Evolutionary conservation across 805 yeast genomes (phyloP), one percentile per base, ranked within the genome.

Genomic region (Yarrowia sp.): DNA sequence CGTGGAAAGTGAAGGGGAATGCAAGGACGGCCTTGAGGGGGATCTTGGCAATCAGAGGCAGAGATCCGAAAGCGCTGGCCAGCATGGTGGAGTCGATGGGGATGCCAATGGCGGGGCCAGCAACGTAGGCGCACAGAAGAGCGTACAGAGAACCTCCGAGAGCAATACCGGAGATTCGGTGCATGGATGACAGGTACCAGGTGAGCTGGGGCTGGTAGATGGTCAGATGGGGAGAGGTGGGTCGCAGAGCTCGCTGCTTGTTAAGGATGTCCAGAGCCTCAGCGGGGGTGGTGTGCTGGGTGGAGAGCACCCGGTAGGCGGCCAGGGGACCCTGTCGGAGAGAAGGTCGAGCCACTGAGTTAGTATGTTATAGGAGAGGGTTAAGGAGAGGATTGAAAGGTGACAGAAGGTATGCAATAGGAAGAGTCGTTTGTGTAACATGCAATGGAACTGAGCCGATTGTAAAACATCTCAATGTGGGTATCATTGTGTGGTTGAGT

Each of bases 171-270:
- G 95, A 84, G 72, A 93, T 78, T 82, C 99, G 87, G 79, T 93
- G 98, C 68, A 88, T 76, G 28, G 87, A 80, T 5, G 98, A 92
- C 74, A 95, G 75, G 67, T 84, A 78, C 89, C 88, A 84, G 28
- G 98, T 90, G 69, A 93, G 75, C 80, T 95, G 98, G 48, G 96
- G 96, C 80, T 92, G 83, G 81, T 93, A 93, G 74, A 95, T 92
- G 67, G 86, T 79, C 74, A 93, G 81, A 76, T 93, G 96, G 65
- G 98, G 98, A 35, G 97, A 91, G 14, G 84, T 78, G 38, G 98
- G 98, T 79, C 99, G 87, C 79, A 85, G 84, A 69, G 81, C 84
- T 77, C 99, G 86, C 81, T 93, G 98, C 64, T 86, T 85, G 65
- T 85, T 82, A 68, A 93, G 83, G 65, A 92, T 81, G 39, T 83